Base-by-base conservation (phyloP, 495 filamentous ascomycete species). In the Aspergillus saccharolyticus region DNA sequence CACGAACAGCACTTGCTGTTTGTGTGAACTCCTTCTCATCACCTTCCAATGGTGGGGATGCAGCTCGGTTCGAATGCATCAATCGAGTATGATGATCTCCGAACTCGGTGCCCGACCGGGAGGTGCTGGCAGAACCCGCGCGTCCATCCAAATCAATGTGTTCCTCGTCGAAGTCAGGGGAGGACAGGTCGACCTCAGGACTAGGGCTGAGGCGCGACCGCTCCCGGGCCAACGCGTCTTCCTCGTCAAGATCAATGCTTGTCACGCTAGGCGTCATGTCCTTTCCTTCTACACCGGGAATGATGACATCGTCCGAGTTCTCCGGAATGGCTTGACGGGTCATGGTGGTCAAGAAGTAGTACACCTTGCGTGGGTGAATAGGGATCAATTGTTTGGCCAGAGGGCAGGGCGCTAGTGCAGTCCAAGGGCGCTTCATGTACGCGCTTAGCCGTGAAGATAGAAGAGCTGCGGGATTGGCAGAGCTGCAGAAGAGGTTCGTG, bases 1-100 rank as follows among this genome's bases (percentile, higher is more conserved):
- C 88, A 63, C 90, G 90, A 70, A 97, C 82, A 44, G 85, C 87
- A 64, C 87, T 85, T 9, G 94, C 94, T 6, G 93, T 97, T 73
- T 93, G 90, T 3, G 90, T 96, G 66, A 98, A 98, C 72, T 97
- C 94, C 64, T 87, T 89, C 75, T 98, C 94, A 61, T 97, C 94
- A 60, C 89, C 88, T 75, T 98, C 94, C 25, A 97, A 81, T 20
- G 90, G 91, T 49, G 95, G 94, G 59, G 88, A 91, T 50, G 83
- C 83, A 8, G 85, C 86, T 54, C 88, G 85, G 55, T 85, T 77
- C 39, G 85, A 88, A 66, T 87, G 87, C 67, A 78, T 70, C 52
- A 79, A 64, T 59, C 65, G 70, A 64, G 75, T 66, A 58, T 72
- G 70, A 61, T 59, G 72, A 58, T 66, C 73, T 61, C 65, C 57